Evolutionary conservation across 352 stramenopile genomes (phyloP), one percentile per base, ranked within the genome.

Genomic region (Pythium biforme): DNA sequence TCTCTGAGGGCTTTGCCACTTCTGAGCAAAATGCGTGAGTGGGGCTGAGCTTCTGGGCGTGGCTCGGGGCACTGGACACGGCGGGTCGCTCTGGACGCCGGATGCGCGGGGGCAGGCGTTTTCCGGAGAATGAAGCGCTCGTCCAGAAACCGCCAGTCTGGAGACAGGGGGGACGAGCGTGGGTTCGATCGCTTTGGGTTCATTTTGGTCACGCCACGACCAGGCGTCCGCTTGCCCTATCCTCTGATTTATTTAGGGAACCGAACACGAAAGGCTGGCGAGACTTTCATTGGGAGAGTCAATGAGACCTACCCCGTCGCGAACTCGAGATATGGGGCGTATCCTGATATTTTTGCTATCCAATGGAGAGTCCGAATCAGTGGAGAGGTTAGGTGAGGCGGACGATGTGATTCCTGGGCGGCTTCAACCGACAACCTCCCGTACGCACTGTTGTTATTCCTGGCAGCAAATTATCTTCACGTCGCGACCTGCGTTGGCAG

Each of bases 381-480:
- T 62, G 47, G 20, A 64, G 56, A 34, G 34, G 20, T 3, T 51
- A 56, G 56, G 56, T 12, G 14, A 43, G 47, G 56, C 26, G 56
- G 56, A 64, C 25, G 20, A 19, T 6, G 10, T 41, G 25, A 50
- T 14, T 34, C 34, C 4, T 0, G 1, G 40, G 23, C n/a, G 25
- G 52, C 59, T 67, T 67, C 60, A 67, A 61, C 52, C 22, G 25
- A 29, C 23, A 55, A 26, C 20, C n/a, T n/a, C n/a, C n/a, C n/a
- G n/a, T n/a, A n/a, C n/a, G n/a, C n/a, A n/a, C n/a, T n/a, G n/a
- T n/a, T n/a, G 26, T 37, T 61, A 60, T 47, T 67, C 46, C 23
- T 53, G 54, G 3, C 37, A 20, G 37, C 62, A 66, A 48, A 65
- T 45, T 51, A 70, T 40, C 57, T 70, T 70, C 5, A 70, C 56